Conservation (phyloP, 148 eudicot genomes). For the Rhododendron henanense region DNA sequence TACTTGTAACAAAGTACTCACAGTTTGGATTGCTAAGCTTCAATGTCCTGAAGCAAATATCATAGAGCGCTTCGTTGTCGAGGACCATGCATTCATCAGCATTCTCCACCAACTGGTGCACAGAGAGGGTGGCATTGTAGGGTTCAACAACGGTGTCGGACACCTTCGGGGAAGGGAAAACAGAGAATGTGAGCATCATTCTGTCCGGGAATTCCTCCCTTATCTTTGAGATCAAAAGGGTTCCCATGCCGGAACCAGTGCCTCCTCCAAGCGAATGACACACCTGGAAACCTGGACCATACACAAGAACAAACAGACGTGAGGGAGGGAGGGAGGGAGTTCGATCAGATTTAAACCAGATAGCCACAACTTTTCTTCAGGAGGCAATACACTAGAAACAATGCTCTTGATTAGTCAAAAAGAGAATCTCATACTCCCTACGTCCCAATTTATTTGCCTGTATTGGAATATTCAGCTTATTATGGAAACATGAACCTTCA, state of each 20-base stretch:
- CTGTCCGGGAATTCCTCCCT: not conserved
- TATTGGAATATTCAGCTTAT: not conserved
- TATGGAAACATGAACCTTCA: too few species aligned
- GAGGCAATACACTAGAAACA: not conserved
- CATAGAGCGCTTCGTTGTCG: not conserved
- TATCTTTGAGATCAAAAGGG: not conserved
- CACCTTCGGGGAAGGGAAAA: not conserved
- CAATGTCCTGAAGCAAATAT: not conserved
- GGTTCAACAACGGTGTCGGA: slow-evolving; percentile 12
- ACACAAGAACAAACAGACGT: not conserved
- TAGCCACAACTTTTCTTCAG: not conserved
- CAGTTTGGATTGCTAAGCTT: slow-evolving; percentile 18
- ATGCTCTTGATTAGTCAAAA: not conserved
- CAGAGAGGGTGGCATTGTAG: slow-evolving; percentile 80
- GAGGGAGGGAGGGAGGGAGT: not conserved
- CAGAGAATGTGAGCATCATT: not conserved
- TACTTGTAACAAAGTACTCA: not conserved
- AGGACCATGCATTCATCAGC: slow-evolving; percentile 77
- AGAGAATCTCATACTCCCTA: not conserved
- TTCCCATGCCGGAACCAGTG: not conserved
- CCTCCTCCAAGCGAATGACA: slow-evolving; percentile 4
- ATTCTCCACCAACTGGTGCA: slow-evolving; percentile 76
- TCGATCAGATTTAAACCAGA: not conserved
- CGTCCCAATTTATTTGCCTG: not conserved
- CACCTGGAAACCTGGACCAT: not conserved